These are phyloP conservation scores for Tricholoma furcatifolium DNA, from an alignment of 768 basidiomycete genomes.

Conservation along the genomic window DNA sequence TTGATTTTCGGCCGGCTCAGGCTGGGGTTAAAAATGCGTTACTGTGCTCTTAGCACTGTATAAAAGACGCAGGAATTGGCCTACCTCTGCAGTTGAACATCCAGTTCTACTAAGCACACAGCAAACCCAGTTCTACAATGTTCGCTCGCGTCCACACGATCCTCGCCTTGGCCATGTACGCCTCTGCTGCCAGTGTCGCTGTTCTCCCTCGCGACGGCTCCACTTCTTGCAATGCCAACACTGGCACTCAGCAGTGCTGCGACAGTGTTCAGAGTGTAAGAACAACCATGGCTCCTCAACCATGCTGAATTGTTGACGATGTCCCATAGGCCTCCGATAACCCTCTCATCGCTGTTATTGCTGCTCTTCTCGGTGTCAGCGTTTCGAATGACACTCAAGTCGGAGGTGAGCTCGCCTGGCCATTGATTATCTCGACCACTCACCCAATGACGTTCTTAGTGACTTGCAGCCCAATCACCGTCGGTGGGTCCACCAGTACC, in stretches of 20 bases:
- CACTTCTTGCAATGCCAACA: slow-evolving; percentile 7
- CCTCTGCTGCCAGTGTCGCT: slow-evolving; percentile 3
- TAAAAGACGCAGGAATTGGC: slow-evolving; percentile 2
- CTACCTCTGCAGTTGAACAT: slow-evolving; percentile 10
- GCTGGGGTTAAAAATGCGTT: no score
- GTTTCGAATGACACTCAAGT: slow-evolving; percentile 2
- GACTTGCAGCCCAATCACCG: slow-evolving; percentile 15
- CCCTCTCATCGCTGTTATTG: background rate
- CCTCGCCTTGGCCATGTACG: slow-evolving; percentile 13
- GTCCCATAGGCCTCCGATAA: background rate
- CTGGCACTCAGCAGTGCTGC: slow-evolving; percentile 10
- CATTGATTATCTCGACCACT: background rate
- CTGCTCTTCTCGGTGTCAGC: slow-evolving; percentile 12
- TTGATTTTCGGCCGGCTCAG: no score
- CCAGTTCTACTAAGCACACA: slow-evolving; percentile 15
- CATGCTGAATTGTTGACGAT: background rate
- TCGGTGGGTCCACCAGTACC: slow-evolving; percentile 4
- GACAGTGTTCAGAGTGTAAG: background rate
- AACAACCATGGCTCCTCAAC: background rate
- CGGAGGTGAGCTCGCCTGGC: slow-evolving; percentile 7
- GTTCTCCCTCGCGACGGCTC: slow-evolving; percentile 3
- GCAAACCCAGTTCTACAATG: slow-evolving; percentile 5
- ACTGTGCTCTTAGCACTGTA: background rate
- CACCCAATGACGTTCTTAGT: background rate
- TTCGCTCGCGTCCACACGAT: slow-evolving; percentile 10